Conservation (phyloP, 192 early-diverging fungal genomes). For the Backusella circina region DNA sequence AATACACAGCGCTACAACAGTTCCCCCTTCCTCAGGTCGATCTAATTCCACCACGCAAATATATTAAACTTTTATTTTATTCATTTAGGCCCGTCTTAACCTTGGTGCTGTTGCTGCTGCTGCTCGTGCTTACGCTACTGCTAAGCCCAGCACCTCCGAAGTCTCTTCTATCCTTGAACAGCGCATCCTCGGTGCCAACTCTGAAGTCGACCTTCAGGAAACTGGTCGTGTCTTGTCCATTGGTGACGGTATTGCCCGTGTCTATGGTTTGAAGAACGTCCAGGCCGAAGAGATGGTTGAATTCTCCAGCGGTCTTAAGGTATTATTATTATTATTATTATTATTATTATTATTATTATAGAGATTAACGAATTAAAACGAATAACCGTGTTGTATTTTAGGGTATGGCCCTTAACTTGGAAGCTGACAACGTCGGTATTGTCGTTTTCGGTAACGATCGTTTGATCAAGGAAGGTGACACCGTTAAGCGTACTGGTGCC, state of each 20-base stretch:
- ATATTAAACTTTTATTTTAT: neutral
- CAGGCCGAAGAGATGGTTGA: conserved; percentile 99
- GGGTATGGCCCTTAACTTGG: conserved; percentile 99
- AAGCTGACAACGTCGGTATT: conserved; percentile 99
- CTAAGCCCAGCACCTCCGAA: conserved; percentile 81
- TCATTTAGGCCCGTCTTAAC: conserved; percentile 50
- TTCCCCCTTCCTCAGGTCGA: neutral
- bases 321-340: conserved; percentile 21
- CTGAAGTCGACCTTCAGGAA: conserved; percentile 89
- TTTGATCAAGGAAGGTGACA: conserved; percentile 99
- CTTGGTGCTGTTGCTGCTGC: conserved; percentile 51
- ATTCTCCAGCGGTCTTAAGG: conserved; percentile 98
- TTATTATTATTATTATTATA: conserved; percentile 27
- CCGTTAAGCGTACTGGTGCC: conserved; percentile 96
- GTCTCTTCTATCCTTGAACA: conserved; percentile 97
- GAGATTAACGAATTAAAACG: neutral
- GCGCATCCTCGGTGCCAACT: conserved; percentile 86
- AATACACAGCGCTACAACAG: neutral
- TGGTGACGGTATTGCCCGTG: conserved; percentile 99
- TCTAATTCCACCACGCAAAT: neutral
- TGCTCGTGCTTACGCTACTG: conserved; percentile 51
- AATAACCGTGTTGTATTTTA: conserved; percentile 28
- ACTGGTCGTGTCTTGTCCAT: conserved; percentile 99
- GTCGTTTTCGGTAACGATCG: conserved; percentile 99
- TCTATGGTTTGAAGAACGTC: conserved; percentile 96